A percentile compares a stretch with the other conserved stretches of the same genome.
phyloP scores from a whole-genome alignment of 352 stramenopile species.

The Pythium vanterpoolii region DNA sequence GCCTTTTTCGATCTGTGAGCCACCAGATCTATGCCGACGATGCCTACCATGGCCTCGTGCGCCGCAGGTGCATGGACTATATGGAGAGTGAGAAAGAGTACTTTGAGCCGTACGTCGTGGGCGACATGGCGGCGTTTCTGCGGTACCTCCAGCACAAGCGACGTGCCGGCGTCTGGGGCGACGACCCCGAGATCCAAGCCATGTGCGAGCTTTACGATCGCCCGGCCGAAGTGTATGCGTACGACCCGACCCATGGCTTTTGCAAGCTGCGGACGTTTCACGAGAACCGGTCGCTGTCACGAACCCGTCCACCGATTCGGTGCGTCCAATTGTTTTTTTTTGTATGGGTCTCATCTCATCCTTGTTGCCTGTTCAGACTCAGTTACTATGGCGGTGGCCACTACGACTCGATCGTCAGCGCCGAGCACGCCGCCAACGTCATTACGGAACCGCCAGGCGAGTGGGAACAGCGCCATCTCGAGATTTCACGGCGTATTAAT shows the following conservation, averaged over 20 bases:
- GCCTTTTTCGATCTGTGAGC: conserved; percentile 94
- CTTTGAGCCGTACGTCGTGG: conserved; percentile 91
- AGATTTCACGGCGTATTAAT: conserved; percentile 68
- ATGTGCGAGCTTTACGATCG: conserved; percentile 94
- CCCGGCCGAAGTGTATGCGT: conserved; percentile 88
- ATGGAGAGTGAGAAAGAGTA: conserved; percentile 93
- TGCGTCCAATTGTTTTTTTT: conserved; percentile 15
- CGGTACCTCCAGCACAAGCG: conserved; percentile 91
- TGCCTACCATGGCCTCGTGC: conserved; percentile 87
- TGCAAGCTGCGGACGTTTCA: conserved; percentile 88
- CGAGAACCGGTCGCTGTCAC: conserved; percentile 56
- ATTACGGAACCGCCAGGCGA: conserved; percentile 55
- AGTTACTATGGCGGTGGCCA: conserved; percentile 92
- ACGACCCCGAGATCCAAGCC: conserved; percentile 95
- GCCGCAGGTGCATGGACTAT: conserved; percentile 92
- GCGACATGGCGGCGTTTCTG: conserved; percentile 84
- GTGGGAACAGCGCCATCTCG: conserved; percentile 67
- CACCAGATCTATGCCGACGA: conserved; percentile 96
- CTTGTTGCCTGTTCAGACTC: conserved; percentile 35
- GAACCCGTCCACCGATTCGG: conserved; percentile 68
- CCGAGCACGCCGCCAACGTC: conserved; percentile 49
- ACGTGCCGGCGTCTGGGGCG: conserved; percentile 90
- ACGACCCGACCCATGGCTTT: conserved; percentile 65
- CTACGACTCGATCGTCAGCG: conserved; percentile 86
- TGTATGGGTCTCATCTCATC: too few relatives aligned